Conservation (phyloP, 768 basidiomycete genomes). For the Suillus alpinus region DNA sequence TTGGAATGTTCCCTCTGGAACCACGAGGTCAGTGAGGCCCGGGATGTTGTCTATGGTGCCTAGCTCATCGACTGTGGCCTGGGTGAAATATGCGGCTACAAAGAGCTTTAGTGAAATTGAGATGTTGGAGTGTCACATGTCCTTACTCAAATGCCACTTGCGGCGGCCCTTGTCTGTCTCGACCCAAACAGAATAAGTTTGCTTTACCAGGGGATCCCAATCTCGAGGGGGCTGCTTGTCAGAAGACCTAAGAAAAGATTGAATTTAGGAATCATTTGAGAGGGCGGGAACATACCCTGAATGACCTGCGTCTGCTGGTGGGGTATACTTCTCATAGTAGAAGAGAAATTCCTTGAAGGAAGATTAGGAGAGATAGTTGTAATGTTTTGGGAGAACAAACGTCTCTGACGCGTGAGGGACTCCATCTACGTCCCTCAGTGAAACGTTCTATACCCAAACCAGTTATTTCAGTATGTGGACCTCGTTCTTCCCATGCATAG, state of each 20-base stretch:
- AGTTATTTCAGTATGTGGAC: constrained; percentile 69
- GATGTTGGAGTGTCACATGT: background rate
- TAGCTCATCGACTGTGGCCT: constrained; percentile 67
- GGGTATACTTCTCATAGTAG: constrained; percentile 74
- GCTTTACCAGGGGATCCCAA: constrained; percentile 75
- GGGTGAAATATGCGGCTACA: constrained; percentile 81
- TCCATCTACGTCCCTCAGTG: constrained; percentile 83
- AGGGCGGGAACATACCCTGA: constrained; percentile 33
- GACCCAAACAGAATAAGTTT: constrained; percentile 82
- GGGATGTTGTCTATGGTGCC: constrained; percentile 69
- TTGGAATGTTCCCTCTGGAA: constrained; percentile 67
- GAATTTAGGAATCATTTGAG: constrained; percentile 5
- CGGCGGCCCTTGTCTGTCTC: constrained; percentile 59
- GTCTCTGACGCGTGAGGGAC: constrained; percentile 79
- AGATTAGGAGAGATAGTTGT: constrained; percentile 11
- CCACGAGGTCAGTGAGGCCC: constrained; percentile 53
- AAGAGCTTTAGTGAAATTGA: background rate
- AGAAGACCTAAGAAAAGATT: constrained; percentile 27
- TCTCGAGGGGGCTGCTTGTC: constrained; percentile 55
- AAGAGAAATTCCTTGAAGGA: constrained; percentile 74
- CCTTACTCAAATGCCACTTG: constrained; percentile 83
- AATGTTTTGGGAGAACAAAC: constrained; percentile 38
- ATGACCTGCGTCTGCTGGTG: constrained; percentile 43
- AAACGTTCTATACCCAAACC: constrained; percentile 83
- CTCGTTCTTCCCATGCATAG: constrained; percentile 72